Evolutionary conservation across 2,329 filamentous ascomycete species (phyloP), one percentile per base, ranked within the genome.

Genomic region (Diaporthe citriasiana): DNA sequence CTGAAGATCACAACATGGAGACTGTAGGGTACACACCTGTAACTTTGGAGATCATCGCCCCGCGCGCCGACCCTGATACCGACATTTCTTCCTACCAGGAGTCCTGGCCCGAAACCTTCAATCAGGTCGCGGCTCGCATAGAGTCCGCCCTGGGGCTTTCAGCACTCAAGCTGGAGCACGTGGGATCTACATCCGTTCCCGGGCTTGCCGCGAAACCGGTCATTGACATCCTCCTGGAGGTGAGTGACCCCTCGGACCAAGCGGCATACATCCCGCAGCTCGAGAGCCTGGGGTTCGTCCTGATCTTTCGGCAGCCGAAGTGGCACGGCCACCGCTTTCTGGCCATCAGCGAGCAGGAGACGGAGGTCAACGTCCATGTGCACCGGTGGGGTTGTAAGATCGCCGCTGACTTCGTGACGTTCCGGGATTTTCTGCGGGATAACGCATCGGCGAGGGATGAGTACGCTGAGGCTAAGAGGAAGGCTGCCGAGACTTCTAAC

Each of bases 321-420:
- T 68, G 45, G 45, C 63, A 68, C 33, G 63, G 63, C 1, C 63
- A 68, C 33, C 45, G 63, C 0, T 68, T 68, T 17, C 33, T 68
- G 3, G n/a, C 45, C 5, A 22, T 51, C 0, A 22, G 53, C 4
- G 15, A 40, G n/a, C 1, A 19, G 1, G 63, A 13, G 1, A n/a
- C 10, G n/a, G 63, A 68, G 33, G 22, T 68, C 6, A 68, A 68
- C n/a, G 15, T 68, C 1, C 63, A 68, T 6, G n/a, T 68, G 0
- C 63, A 68, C n/a, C 9, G 63, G 4, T 8, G 17, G 2, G 47
- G 47, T 1, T 68, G 63, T 10, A 12, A 30, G 13, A 2, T 53
- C 8, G 63, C 47, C n/a, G 33, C n/a, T 4, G 13, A 68, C 13
- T 68, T 68, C 15, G 12, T 68, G 4, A 33, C n/a, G 1, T 68